phyloP scores from a whole-genome alignment of 176 grass and related monocot species.

The Bolboschoenus planiculmis region DNA sequence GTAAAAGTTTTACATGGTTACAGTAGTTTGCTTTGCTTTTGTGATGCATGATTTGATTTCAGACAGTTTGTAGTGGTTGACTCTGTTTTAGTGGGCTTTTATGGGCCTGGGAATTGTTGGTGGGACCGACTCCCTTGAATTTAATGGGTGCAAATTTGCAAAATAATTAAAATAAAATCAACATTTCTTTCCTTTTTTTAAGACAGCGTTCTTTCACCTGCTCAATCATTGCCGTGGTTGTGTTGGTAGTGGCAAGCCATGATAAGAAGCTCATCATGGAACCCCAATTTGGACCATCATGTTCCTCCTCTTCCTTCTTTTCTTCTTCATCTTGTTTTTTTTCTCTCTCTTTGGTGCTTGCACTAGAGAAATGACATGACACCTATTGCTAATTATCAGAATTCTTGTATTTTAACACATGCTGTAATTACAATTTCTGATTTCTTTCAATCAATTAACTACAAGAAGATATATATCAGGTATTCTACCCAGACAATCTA shows the following conservation, averaged over 20 bases:
- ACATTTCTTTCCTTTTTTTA: neutral
- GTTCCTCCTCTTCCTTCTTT: neutral
- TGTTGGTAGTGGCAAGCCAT: conserved; percentile 14
- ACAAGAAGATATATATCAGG: neutral
- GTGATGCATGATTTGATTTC: conserved; percentile 6
- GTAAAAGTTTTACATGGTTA: conserved; percentile 11
- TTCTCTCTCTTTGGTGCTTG: neutral
- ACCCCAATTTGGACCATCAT: neutral
- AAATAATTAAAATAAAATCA: neutral
- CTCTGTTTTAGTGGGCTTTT: conserved; percentile 4
- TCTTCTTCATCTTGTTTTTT: too few species aligned
- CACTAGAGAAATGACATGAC: neutral
- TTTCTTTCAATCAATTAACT: neutral
- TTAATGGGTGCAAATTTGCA: conserved; percentile 1
- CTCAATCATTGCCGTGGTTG: neutral
- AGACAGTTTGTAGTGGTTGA: neutral
- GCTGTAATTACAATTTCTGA: neutral
- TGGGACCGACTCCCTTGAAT: neutral
- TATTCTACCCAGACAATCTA: neutral
- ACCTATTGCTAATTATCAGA: neutral
- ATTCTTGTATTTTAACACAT: neutral
- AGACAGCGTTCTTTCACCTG: neutral
- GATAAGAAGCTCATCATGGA: neutral
- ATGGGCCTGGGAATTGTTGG: neutral
- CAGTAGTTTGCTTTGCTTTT: neutral